Percentiles rank a stretch among this genome's conserved stretches.
Conservation (phyloP, 257 asterid species). For the Gentiana macrophylla region DNA sequence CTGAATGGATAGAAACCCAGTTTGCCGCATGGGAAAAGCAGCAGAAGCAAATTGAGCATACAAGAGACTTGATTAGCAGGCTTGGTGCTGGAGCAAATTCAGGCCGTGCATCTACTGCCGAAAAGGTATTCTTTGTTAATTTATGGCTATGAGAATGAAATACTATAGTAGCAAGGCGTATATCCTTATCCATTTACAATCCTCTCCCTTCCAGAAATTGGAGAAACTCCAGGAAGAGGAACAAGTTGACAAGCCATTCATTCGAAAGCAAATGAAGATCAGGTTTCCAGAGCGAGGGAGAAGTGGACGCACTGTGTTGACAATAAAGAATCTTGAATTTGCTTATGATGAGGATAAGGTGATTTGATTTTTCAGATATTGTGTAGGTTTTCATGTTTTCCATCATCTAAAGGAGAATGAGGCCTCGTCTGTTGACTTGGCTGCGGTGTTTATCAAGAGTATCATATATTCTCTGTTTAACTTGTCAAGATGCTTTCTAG, state of each 20-base stretch:
- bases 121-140: slow-evolving; percentile 45
- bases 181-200: not conserved
- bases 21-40: slow-evolving; percentile 97
- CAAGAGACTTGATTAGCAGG: slow-evolving; percentile 69
- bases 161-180: not conserved
- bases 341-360: slow-evolving; percentile 70
- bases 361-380: slow-evolving; percentile 5
- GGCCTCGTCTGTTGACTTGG: too few species aligned
- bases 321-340: slow-evolving; percentile 61
- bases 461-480: not conserved
- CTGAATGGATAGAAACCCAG: slow-evolving; percentile 75
- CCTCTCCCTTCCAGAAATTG: slow-evolving; percentile 54
- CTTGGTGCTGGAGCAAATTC: slow-evolving; percentile 93
- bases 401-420: too few species aligned
- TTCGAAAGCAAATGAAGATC: slow-evolving; percentile 96
- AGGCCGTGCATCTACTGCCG: slow-evolving; percentile 99
- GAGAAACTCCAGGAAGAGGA: slow-evolving; percentile 87
- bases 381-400: not conserved
- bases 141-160: not conserved
- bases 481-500: slow-evolving; percentile 23
- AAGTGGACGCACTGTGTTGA: slow-evolving; percentile 72
- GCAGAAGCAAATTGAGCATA: slow-evolving; percentile 83
- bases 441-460: too few species aligned
- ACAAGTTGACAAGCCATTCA: slow-evolving; percentile 94
- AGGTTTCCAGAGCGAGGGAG: slow-evolving; percentile 95